These are phyloP conservation scores for Diutina neorugosa DNA, from an alignment of 1,139 yeast genomes.

Conservation along the genomic window DNA sequence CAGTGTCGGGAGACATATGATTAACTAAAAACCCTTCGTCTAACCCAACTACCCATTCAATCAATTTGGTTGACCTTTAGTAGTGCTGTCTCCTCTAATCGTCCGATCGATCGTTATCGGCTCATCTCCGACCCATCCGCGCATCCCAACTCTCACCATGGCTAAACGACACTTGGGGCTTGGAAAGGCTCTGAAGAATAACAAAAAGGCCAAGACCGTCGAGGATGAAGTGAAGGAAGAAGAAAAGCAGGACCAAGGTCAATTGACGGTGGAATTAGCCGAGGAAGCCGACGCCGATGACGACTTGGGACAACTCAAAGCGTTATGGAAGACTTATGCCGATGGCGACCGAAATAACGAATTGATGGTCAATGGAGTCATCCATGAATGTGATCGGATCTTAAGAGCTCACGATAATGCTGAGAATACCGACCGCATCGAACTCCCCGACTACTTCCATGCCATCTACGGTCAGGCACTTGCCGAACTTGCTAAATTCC, in stretches of 20 bases:
- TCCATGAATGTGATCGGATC: conserved; percentile 84
- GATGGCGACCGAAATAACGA: conserved; percentile 47
- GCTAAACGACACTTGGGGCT: conserved; percentile 5
- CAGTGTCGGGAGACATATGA: too few species aligned
- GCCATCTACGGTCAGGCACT: conserved; percentile 64
- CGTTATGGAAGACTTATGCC: conserved; percentile 53
- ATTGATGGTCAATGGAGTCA: conserved; percentile 65
- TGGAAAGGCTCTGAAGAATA: conserved; percentile 6
- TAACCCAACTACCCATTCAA: too few species aligned
- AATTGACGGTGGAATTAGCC: conserved; percentile 57
- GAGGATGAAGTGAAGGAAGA: conserved; percentile 10
- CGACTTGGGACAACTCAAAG: conserved; percentile 61
- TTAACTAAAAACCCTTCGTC: too few species aligned
- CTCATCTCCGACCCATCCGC: neutral
- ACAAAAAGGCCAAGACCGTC: conserved; percentile 9
- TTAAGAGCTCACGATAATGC: conserved; percentile 25
- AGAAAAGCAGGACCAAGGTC: conserved; percentile 26
- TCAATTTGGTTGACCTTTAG: too few species aligned
- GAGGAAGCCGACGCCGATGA: conserved; percentile 67
- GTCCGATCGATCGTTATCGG: too few species aligned
- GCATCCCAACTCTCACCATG: neutral
- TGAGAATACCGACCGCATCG: conserved; percentile 9
- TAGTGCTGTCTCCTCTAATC: too few species aligned
- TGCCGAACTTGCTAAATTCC: conserved; percentile 52
- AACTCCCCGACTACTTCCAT: conserved; percentile 51